Conservation (phyloP, 805 yeast species). For the Cyberlindnera lachancei region DNA sequence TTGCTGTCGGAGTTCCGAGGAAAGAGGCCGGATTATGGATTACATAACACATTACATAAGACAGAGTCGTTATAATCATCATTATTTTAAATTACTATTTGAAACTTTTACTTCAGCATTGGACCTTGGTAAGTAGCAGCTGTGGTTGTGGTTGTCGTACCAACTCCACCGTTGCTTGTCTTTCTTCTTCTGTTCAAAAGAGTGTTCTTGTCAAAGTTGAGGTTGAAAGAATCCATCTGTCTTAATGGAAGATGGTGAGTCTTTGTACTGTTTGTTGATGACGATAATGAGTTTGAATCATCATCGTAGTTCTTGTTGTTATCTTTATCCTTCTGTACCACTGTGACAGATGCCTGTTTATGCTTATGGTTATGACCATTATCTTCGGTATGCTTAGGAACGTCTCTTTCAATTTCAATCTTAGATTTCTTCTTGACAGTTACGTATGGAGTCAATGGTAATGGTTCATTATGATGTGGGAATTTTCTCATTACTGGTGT, state of each 20-base stretch:
- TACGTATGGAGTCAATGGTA: slow-evolving; percentile 16
- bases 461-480: slow-evolving; percentile 5
- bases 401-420: neutral
- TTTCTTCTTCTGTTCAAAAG: slow-evolving; percentile 22
- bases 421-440: slow-evolving; percentile 2
- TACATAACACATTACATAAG: too few species aligned
- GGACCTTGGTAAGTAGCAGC: too few species aligned
- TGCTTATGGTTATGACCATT: neutral
- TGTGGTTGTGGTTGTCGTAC: too few species aligned
- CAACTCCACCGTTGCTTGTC: slow-evolving; percentile 13
- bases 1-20: too few species aligned
- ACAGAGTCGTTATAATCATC: too few species aligned
- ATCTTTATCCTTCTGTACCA: neutral
- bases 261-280: neutral
- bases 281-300: neutral
- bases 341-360: neutral
- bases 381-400: neutral
- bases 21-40: too few species aligned
- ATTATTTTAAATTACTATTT: too few species aligned
- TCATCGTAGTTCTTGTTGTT: neutral
- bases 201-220: slow-evolving; percentile 22
- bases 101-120: too few species aligned
- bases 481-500: slow-evolving; percentile 18
- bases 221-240: slow-evolving; percentile 16
- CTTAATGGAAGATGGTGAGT: slow-evolving; percentile 6